A percentile compares a stretch with the other conserved stretches of the same genome.
These are phyloP conservation scores for Exophiala spinifera DNA, from an alignment of 2,329 filamentous ascomycete species.

Conservation along the genomic window DNA sequence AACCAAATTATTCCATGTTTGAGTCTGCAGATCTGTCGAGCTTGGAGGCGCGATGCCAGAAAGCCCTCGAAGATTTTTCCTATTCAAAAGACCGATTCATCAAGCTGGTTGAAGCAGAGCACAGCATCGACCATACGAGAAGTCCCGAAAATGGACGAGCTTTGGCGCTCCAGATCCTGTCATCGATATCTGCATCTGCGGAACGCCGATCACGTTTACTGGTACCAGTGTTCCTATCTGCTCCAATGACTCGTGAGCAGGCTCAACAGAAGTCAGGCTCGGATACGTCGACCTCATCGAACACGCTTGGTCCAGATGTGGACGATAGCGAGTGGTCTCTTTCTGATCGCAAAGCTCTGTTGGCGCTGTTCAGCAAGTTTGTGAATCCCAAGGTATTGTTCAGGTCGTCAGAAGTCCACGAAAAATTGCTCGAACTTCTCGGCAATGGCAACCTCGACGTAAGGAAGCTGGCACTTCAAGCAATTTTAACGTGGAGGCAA, in stretches of 20 bases:
- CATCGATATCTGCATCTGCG: slow-evolving; percentile 69
- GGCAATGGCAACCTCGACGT: slow-evolving; percentile 87
- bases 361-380: slow-evolving; percentile 80
- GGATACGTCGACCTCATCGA: slow-evolving; percentile 23
- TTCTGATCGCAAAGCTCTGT: slow-evolving; percentile 75
- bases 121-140: slow-evolving; percentile 12
- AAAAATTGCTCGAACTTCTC: slow-evolving; percentile 70
- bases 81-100: slow-evolving; percentile 59
- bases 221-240: slow-evolving; percentile 80
- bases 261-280: slow-evolving; percentile 11
- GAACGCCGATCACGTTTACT: slow-evolving; percentile 83
- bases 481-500: slow-evolving; percentile 85
- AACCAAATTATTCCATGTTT: slow-evolving; percentile 56
- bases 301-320: slow-evolving; percentile 28
- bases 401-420: slow-evolving; percentile 71
- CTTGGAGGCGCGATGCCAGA: slow-evolving; percentile 53
- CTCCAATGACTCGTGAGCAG: slow-evolving; percentile 43
- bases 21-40: slow-evolving; percentile 73
- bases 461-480: slow-evolving; percentile 79
- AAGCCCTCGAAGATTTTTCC: slow-evolving; percentile 53
- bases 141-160: slow-evolving; percentile 56
- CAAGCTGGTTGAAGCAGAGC: slow-evolving; percentile 55
- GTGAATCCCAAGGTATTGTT: slow-evolving; percentile 81
- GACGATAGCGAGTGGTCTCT: slow-evolving; percentile 42
- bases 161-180: slow-evolving; percentile 76